These are phyloP conservation scores for Verticillium klebahnii DNA, from an alignment of 2,329 filamentous ascomycete genomes.

Conservation along the genomic window DNA sequence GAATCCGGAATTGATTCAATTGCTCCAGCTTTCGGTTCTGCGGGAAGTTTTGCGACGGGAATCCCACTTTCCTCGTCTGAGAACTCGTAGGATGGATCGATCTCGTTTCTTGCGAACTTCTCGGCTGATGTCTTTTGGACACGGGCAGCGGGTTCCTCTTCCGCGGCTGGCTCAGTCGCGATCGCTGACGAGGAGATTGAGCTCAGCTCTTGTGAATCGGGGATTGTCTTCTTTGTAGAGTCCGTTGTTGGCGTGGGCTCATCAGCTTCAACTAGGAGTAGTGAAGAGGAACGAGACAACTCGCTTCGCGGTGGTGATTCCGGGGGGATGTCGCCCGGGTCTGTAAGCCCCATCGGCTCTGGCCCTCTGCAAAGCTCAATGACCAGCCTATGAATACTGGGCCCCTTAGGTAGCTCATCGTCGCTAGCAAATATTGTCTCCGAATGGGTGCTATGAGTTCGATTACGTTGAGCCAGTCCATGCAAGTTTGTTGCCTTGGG, in stretches of 20 bases:
- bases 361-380: background rate
- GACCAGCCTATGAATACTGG: background rate
- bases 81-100: slow-evolving; percentile 15
- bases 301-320: background rate
- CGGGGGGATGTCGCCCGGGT: background rate
- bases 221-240: background rate
- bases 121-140: background rate
- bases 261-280: background rate
- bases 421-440: background rate
- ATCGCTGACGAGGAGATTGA: background rate
- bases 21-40: background rate
- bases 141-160: background rate
- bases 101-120: slow-evolving; percentile 7
- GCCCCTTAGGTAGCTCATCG: background rate
- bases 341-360: background rate
- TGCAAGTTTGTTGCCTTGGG: background rate
- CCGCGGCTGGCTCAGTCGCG: background rate
- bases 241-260: background rate
- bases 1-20: background rate
- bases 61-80: slow-evolving; percentile 18
- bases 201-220: background rate
- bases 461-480: background rate
- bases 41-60: background rate
- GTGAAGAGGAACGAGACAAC: no score
- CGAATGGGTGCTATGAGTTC: background rate